phyloP scores from a whole-genome alignment of 73 alveolate genomes.

The Tetrahymena malaccensis region DNA sequence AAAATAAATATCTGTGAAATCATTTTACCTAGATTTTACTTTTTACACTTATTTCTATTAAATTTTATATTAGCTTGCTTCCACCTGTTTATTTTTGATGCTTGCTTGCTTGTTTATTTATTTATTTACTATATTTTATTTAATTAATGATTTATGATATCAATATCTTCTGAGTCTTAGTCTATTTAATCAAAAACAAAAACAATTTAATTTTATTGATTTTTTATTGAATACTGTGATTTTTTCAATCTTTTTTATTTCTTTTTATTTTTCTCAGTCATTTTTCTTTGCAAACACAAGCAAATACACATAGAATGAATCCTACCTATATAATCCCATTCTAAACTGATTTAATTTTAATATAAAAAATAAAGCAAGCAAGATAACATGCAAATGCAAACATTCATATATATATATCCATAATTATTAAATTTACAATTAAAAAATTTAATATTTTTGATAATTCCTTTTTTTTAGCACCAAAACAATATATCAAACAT shows the following conservation, averaged over 20 bases:
- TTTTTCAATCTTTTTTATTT: neutral
- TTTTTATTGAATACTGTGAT: neutral
- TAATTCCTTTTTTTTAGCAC: no score
- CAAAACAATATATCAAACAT: neutral
- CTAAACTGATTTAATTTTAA: neutral
- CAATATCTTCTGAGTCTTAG: neutral
- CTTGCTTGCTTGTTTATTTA: neutral
- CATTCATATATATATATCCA: neutral
- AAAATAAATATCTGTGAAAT: constrained; percentile 52
- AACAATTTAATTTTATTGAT: neutral
- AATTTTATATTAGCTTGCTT: neutral
- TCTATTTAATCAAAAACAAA: neutral
- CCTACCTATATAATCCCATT: neutral
- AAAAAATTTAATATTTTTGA: neutral
- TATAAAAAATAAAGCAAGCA: no score
- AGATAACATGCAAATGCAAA: neutral
- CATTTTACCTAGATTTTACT: neutral
- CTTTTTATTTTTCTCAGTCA: neutral
- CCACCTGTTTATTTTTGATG: neutral
- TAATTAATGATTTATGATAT: neutral
- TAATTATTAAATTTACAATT: no score
- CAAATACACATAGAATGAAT: no score
- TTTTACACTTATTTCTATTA: neutral
- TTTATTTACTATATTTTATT: neutral
- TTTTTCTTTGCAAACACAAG: neutral